Evolutionary conservation across 768 basidiomycete species (phyloP).

Genomic region (Omphalotus guepiniiformis): DNA sequence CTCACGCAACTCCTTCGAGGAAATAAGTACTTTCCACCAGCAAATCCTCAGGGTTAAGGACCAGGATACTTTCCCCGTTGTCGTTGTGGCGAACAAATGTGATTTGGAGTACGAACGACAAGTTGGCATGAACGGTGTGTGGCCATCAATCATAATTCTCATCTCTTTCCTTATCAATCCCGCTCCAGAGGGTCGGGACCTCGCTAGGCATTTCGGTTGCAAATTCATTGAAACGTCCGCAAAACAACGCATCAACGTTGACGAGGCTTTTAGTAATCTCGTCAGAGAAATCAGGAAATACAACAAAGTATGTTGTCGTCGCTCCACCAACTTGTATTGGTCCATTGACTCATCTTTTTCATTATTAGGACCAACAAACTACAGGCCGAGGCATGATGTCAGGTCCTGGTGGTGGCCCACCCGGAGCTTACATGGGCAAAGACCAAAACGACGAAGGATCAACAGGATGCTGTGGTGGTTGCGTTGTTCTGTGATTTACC

Average conservation of each 20-base stretch:
- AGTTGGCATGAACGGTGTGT: slow-evolving; percentile 87
- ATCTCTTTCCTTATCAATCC: background rate
- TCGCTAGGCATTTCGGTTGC: slow-evolving; percentile 92
- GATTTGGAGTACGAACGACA: slow-evolving; percentile 95
- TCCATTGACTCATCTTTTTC: slow-evolving; percentile 11
- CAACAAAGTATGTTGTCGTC: slow-evolving; percentile 66
- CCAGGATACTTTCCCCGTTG: slow-evolving; percentile 91
- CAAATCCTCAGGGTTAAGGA: slow-evolving; percentile 97
- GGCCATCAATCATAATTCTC: background rate
- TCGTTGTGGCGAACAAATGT: slow-evolving; percentile 97
- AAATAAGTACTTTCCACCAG: slow-evolving; percentile 94
- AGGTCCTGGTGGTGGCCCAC: slow-evolving; percentile 34
- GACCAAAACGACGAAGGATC: slow-evolving; percentile 50
- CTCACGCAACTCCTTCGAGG: slow-evolving; percentile 95
- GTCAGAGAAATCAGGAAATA: slow-evolving; percentile 92
- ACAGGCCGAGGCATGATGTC: slow-evolving; percentile 59
- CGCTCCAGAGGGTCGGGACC: slow-evolving; percentile 86
- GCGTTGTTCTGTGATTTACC: slow-evolving; percentile 46
- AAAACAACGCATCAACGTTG: slow-evolving; percentile 94
- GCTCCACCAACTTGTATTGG: background rate
- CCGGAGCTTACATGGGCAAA: slow-evolving; percentile 47
- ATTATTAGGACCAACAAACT: slow-evolving; percentile 66
- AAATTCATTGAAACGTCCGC: slow-evolving; percentile 96
- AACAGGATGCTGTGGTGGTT: slow-evolving; percentile 63
- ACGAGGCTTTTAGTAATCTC: slow-evolving; percentile 90